phyloP scores from a whole-genome alignment of 176 grass and related monocot genomes.

The Phragmites australis region DNA sequence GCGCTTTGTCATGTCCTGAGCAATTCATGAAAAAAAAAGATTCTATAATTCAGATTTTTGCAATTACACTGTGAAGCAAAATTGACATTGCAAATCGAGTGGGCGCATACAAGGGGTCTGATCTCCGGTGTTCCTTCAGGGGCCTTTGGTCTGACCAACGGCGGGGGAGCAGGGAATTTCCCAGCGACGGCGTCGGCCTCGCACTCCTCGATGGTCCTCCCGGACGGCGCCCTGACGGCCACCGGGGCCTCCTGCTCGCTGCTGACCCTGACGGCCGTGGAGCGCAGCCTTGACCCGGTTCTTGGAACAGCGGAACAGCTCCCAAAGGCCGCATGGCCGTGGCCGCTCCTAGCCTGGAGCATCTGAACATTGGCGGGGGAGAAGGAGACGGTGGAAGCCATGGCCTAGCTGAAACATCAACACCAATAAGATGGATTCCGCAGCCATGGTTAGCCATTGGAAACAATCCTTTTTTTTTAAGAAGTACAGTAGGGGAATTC shows the following conservation, averaged over 20 bases:
- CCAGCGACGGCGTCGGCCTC: slow-evolving; percentile 89
- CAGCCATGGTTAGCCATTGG: slow-evolving; percentile 25
- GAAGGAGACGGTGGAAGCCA: slow-evolving; percentile 73
- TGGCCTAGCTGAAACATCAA: slow-evolving; percentile 29
- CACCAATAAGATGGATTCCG: not conserved
- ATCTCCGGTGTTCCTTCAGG: slow-evolving; percentile 82
- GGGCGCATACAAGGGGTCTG: slow-evolving; percentile 63
- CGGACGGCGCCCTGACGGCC: slow-evolving; percentile 57
- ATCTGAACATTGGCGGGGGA: slow-evolving; percentile 59
- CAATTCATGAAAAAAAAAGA: not conserved
- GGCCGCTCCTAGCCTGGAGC: slow-evolving; percentile 44
- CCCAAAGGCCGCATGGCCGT: slow-evolving; percentile 40
- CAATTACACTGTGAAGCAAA: not conserved
- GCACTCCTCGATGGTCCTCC: slow-evolving; percentile 88
- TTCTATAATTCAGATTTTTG: not conserved
- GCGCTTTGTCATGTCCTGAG: slow-evolving; percentile 67
- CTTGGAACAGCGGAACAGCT: slow-evolving; percentile 35
- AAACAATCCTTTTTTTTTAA: no score
- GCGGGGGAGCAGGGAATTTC: slow-evolving; percentile 61
- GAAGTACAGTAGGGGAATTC: no score
- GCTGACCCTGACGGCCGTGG: slow-evolving; percentile 56
- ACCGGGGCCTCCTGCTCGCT: slow-evolving; percentile 54
- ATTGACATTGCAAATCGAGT: slow-evolving; percentile 17
- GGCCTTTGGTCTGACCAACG: slow-evolving; percentile 48
- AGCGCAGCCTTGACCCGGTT: slow-evolving; percentile 27